phyloP scores from a whole-genome alignment of 1,284 basidiomycete genomes.

The Wolfiporia cocos region DNA sequence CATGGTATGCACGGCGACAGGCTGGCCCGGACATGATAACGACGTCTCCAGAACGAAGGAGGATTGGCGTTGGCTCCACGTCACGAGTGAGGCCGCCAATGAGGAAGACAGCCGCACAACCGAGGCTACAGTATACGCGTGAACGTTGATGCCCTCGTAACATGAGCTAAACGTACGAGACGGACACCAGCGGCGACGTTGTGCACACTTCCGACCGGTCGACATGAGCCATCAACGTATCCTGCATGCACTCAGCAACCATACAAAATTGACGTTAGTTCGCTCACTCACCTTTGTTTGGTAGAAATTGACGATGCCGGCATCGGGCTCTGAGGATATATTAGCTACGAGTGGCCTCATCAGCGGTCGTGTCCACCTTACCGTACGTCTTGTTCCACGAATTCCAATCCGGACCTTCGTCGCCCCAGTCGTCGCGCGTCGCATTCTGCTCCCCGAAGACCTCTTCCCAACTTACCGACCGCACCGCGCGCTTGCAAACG shows the following conservation, averaged over 20 bases:
- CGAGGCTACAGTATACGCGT: conserved; percentile 48
- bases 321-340: conserved; percentile 68
- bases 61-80: conserved; percentile 67
- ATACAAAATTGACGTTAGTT: too few relatives aligned
- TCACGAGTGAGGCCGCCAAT: conserved; percentile 81
- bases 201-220: conserved; percentile 86
- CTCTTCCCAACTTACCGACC: conserved; percentile 57
- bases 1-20: conserved; percentile 83
- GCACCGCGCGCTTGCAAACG: conserved; percentile 61
- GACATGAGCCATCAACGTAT: conserved; percentile 91
- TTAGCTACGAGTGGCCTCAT: too few relatives aligned
- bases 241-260: too few relatives aligned
- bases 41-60: conserved; percentile 83
- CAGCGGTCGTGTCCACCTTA: conserved; percentile 29
- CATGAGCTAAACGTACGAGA: conserved; percentile 57
- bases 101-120: conserved; percentile 82
- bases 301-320: conserved; percentile 92
- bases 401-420: conserved; percentile 52
- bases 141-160: not conserved
- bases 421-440: conserved; percentile 42
- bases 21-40: conserved; percentile 88
- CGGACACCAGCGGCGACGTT: conserved; percentile 84
- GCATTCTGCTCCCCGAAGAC: conserved; percentile 40
- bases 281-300: conserved; percentile 60
- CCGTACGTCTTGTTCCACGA: conserved; percentile 75